A percentile compares a stretch with the other conserved stretches of the same genome.
Evolutionary conservation across 2,329 filamentous ascomycete genomes (phyloP).

Genomic region (Phoma herbarum): DNA sequence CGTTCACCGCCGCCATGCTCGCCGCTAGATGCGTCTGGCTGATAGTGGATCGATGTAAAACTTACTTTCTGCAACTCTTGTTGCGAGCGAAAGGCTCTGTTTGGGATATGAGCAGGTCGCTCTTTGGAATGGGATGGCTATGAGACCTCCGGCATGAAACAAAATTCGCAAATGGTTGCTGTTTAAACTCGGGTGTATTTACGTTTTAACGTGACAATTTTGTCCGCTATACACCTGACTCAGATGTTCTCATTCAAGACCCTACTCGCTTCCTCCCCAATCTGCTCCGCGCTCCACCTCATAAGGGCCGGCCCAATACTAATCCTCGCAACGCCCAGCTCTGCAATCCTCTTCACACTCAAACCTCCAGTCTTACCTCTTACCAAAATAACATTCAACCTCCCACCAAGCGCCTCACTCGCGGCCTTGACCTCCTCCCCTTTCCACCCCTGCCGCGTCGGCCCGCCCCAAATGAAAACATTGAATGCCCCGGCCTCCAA

Average conservation of each 20-base stretch:
- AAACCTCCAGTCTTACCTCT: slow-evolving; percentile 30
- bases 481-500: slow-evolving; percentile 66
- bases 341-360: slow-evolving; percentile 35
- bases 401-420: slow-evolving; percentile 33
- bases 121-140: slow-evolving; percentile 8
- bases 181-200: not conserved
- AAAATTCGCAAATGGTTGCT: slow-evolving; percentile 12
- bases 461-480: slow-evolving; percentile 68
- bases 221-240: no score
- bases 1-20: slow-evolving; percentile 14
- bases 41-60: not conserved
- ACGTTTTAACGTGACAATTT: not conserved
- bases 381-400: slow-evolving; percentile 41
- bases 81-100: slow-evolving; percentile 19
- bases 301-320: slow-evolving; percentile 45
- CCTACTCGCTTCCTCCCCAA: slow-evolving; percentile 31
- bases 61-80: slow-evolving; percentile 16
- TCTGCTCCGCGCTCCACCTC: slow-evolving; percentile 20
- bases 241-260: slow-evolving; percentile 23
- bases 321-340: slow-evolving; percentile 46
- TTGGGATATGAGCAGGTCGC: slow-evolving; percentile 18
- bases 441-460: slow-evolving; percentile 46
- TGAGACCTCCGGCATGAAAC: slow-evolving; percentile 11
- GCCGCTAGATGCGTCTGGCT: slow-evolving; percentile 5
- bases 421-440: slow-evolving; percentile 34